Evolutionary conservation across 331 rosid species (phyloP).

Genomic region (Pyracantha coccinea): DNA sequence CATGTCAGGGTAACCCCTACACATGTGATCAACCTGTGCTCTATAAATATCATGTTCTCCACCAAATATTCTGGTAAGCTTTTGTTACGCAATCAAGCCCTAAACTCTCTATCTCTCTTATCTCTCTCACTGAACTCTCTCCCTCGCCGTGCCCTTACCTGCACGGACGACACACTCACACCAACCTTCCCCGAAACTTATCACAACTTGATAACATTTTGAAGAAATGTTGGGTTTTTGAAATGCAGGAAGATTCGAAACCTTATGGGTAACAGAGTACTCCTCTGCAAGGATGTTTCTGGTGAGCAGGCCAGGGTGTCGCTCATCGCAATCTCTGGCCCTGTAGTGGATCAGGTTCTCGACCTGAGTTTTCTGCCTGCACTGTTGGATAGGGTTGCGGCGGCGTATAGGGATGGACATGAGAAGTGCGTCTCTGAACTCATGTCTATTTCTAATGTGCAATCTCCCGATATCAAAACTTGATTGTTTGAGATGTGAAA

Average conservation of each 20-base stretch:
- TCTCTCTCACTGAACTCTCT: too few relatives aligned
- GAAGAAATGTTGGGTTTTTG: too few relatives aligned
- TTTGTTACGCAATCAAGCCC: too few relatives aligned
- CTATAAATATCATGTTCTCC: too few relatives aligned
- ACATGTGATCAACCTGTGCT: too few relatives aligned
- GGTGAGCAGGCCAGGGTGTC: slow-evolving; percentile 47
- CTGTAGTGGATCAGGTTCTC: slow-evolving; percentile 22
- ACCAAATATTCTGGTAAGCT: too few relatives aligned
- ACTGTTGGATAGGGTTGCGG: slow-evolving; percentile 20
- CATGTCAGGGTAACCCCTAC: too few relatives aligned
- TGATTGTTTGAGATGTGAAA: slow-evolving; percentile 2
- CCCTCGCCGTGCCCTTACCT: too few relatives aligned
- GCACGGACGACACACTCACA: too few relatives aligned
- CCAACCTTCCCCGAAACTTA: neutral
- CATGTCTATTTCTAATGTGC: slow-evolving; percentile 34
- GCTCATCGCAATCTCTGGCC: slow-evolving; percentile 56
- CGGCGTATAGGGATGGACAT: slow-evolving; percentile 13
- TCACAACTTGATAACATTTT: neutral
- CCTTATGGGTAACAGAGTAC: slow-evolving; percentile 58
- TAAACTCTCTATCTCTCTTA: too few relatives aligned
- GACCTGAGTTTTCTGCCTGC: slow-evolving; percentile 17
- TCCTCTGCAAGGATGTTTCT: slow-evolving; percentile 23
- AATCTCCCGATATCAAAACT: slow-evolving; percentile 31
- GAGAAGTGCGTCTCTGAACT: slow-evolving; percentile 54
- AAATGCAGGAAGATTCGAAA: slow-evolving; percentile 35